Conservation (phyloP, 2,329 filamentous ascomycete species). For the Diplocarpon mali region DNA sequence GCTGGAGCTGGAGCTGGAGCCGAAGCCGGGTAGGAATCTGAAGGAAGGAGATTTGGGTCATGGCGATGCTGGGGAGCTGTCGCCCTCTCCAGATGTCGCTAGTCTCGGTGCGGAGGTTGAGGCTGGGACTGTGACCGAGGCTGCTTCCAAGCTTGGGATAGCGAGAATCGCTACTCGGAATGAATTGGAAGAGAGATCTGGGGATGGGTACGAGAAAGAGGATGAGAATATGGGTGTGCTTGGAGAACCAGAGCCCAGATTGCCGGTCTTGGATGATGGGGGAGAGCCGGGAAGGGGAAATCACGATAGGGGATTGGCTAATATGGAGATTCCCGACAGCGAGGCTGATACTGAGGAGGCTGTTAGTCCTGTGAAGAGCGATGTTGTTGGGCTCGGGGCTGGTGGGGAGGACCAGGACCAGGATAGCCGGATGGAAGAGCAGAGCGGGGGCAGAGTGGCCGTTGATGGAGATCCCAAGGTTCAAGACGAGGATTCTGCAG, state of each 20-base stretch:
- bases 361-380: not conserved
- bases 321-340: conserved; percentile 10
- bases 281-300: not conserved
- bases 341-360: conserved; percentile 5
- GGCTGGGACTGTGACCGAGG: not conserved
- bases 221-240: not conserved
- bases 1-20: too few species aligned
- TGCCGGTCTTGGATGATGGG: not conserved
- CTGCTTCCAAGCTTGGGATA: not conserved
- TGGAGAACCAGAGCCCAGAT: not conserved
- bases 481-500: too few species aligned
- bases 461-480: too few species aligned
- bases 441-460: too few species aligned
- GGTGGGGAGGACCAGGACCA: not conserved
- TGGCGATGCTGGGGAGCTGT: not conserved
- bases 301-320: not conserved
- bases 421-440: not conserved
- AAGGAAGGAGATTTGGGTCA: not conserved
- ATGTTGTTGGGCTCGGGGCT: not conserved
- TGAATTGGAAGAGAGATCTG: not conserved
- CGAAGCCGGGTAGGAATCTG: too few species aligned
- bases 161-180: not conserved
- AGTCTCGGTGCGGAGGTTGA: not conserved
- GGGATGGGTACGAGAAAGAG: not conserved
- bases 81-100: not conserved